Base-by-base conservation (phyloP, 352 stramenopile genomes). In the Phytophthora multivora region DNA sequence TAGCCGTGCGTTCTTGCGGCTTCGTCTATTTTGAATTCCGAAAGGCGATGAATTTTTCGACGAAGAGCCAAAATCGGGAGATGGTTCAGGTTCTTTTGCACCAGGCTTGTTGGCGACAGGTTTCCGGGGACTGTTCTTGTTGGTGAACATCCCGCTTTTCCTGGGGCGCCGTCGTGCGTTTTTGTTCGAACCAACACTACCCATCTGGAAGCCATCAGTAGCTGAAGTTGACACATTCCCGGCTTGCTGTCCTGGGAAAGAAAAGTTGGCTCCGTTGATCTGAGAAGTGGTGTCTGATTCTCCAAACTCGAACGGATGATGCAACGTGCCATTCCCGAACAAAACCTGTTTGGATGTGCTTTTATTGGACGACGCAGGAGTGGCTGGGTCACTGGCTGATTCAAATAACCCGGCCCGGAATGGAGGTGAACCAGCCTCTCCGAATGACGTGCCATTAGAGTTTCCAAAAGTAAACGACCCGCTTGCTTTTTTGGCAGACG, bases 81-180 rank as follows among this genome's bases (percentile, higher is more conserved):
- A 65, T 38, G 69, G 59, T 13, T 69, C 67, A 16, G 63, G 63
- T 15, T 69, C 56, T 12, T 10, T 46, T 2, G 43, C 51, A 19
- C 7, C 51, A n/a, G 48, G 5, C 25, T 69, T 72, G 18, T 69
- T 72, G 18, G 41, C 25, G 52, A 49, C 50, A 33, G 28, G 4
- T 23, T 59, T 58, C 36, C 49, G 56, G 28, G 50, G 30, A 41
- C 61, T 51, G 51, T 68, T 77, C 51, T 77, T 69, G 4, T 66
- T 49, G 21, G 70, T 62, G 48, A 85, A 75, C 59, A 82, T 69
- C 11, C 69, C 71, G 21, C 43, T 54, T 39, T 43, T 77, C 19
- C 65, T 60, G 2, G 35, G 46, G 9, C 60, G 56, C 13, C 63
- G 54, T 54, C 63, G 59, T 4, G 55, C 19, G 6, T 57, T 75